phyloP scores from a whole-genome alignment of 805 yeast genomes.

The Candida wancherniae region DNA sequence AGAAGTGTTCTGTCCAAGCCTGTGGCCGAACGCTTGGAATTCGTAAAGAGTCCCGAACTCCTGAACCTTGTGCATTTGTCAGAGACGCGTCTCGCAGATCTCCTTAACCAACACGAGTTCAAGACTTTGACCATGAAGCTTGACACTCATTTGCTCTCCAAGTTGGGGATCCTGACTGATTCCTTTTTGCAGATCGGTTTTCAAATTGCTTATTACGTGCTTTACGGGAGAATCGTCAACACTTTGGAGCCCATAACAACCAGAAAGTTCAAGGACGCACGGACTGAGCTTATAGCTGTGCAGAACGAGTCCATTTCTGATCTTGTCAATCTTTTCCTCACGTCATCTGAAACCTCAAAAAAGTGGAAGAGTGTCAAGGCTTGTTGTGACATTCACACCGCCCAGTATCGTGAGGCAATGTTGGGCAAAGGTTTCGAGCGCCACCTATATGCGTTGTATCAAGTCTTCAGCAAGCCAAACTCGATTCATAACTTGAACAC shows the following conservation, averaged over 20 bases:
- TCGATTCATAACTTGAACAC: constrained; percentile 34
- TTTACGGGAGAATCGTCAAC: constrained; percentile 47
- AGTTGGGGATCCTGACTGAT: constrained; percentile 43
- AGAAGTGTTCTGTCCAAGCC: constrained; percentile 36
- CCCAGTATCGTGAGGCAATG: constrained; percentile 47
- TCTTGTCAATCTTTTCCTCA: constrained; percentile 59
- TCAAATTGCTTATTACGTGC: constrained; percentile 51
- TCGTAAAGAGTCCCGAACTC: constrained; percentile 44
- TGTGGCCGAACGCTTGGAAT: constrained; percentile 22
- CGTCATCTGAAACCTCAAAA: constrained; percentile 42
- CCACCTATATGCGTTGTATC: constrained; percentile 61
- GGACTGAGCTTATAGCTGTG: constrained; percentile 65
- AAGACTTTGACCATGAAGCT: constrained; percentile 37
- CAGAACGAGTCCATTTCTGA: constrained; percentile 50
- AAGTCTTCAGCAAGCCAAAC: constrained; percentile 46
- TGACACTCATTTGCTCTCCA: constrained; percentile 32
- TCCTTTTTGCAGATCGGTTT: constrained; percentile 49
- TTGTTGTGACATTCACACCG: constrained; percentile 50
- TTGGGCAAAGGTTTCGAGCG: constrained; percentile 68
- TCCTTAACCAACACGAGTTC: constrained; percentile 55
- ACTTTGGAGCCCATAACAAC: constrained; percentile 62
- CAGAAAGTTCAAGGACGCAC: constrained; percentile 58
- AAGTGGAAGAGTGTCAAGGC: constrained; percentile 50
- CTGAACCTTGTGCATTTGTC: constrained; percentile 47
- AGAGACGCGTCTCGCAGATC: constrained; percentile 55